Evolutionary conservation across 2,329 filamentous ascomycete genomes (phyloP), one percentile per base, ranked within the genome.

Genomic region (Claviceps paspali): DNA sequence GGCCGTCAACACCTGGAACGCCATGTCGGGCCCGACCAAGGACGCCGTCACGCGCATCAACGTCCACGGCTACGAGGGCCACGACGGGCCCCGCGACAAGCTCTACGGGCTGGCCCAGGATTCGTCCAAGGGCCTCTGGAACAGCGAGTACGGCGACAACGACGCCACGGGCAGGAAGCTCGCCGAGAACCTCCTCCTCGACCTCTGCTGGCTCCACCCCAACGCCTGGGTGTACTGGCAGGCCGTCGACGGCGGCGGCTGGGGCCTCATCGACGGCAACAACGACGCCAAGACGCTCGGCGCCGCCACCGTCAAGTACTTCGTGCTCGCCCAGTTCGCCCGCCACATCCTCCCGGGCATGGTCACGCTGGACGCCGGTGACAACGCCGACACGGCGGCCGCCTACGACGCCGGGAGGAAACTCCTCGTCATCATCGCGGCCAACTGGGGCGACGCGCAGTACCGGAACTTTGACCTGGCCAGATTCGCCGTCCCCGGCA

Each of bases 221-320:
- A 61, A 55, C 1, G 61, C 52, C 7, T 64, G 61, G 61, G 53
- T 60, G n/a, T 63, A 62, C 46, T 64, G 61, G 60, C 61, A 63
- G 45, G 54, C 52, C 5, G 44, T 63, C 11, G 61, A 64, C 39
- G 53, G 50, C 8, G 48, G 51, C 9, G 59, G 60, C 11, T 64
- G 60, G 61, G 61, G 61, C 0, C 43, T 64, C 6, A 49, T 64
- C 33, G 53, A 56, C 10, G 61, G 51, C 3, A 52, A 62, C 42
- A 62, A 61, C 38, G 52, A 57, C 5, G 47, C 45, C 2, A 44
- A 43, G 29, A 51, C 49, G 3, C 40, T 63, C 9, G 49, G 49
- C 1, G 36, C 41, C 0, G 50, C 49, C 15, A 52, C 44, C 19
- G 55, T 57, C 22, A 63, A 63, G 43, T 64, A 62, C 47, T 63